Base-by-base conservation (phyloP, 176 grass and related monocot species). In the Chrysopogon serrulatus region DNA sequence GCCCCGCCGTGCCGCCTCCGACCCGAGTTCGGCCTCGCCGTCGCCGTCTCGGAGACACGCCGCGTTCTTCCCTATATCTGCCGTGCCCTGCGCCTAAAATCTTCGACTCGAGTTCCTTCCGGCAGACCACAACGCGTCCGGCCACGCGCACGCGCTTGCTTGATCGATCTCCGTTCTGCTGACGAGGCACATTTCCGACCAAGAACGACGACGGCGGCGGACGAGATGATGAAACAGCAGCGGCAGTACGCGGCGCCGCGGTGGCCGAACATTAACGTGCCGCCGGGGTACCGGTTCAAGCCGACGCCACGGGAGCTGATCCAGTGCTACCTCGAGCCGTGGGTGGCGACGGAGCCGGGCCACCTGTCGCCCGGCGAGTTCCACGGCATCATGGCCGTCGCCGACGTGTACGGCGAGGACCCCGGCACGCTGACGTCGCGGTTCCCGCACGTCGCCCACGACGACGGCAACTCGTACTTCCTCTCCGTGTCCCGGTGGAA, bases 261-360 rank as follows among this genome's bases (percentile, higher is more conserved):
- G 12, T 21, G 34, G 49, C 17, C 48, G 57, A 30, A 35, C 71
- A 19, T 56, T 0, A 2, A 0, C 7, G 39, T 33, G 69, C 85
- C 47, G 0, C 10, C 15, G 21, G 60, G 70, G 15, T 68, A 21
- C 78, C 36, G 16, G n/a, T 82, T 87, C 71, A 10, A 0, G 27
- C 85, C 78, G 28, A 45, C 15, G 0, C 19, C 45, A 0, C 41
- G 37, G 31, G 79, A 88, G 86, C 71, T 82, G 4, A 66, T 82
- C 71, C 14, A 30, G 36, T 10, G 1, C 47, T 87, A 88, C 86
- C 79, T 88, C 9, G 51, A 78, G 33, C 42, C 53, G 0, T 83
- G 86, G 86, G 76, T 78, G 86, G 76, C 60, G 12, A 3, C 10
- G 18, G 16, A 6, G 40, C 41, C 77, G 3, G 11, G 27, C 3